Evolutionary conservation across 164 flowering plant genomes (phyloP), one percentile per base, ranked within the genome.

Genomic region (Aristolochia fimbriata): DNA sequence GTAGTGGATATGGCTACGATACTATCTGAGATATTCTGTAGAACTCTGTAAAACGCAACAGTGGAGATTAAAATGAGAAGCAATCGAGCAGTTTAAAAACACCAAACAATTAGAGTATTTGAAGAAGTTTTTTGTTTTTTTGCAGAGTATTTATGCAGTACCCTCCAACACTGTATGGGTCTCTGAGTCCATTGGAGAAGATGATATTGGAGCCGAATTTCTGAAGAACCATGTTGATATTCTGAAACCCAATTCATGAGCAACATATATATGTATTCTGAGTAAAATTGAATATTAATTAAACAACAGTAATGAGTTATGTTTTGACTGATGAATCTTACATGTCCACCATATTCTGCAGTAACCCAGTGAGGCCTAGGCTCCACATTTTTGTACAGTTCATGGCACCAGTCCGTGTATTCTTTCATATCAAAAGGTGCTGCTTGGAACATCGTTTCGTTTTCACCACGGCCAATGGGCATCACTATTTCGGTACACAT

Each of bases 81-180:
- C 5, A 2, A 51, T 4, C 51, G n/a, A n/a, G n/a, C n/a, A n/a
- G n/a, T n/a, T n/a, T n/a, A n/a, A n/a, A n/a, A n/a, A n/a, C n/a
- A n/a, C n/a, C n/a, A n/a, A 6, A 47, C 22, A 20, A 27, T 5
- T 5, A 2, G 30, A 2, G 30, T n/a, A n/a, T n/a, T n/a, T n/a
- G n/a, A n/a, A n/a, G n/a, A n/a, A n/a, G n/a, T n/a, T n/a, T n/a
- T n/a, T n/a, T n/a, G n/a, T n/a, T n/a, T n/a, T n/a, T n/a, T n/a
- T n/a, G n/a, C n/a, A n/a, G n/a, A n/a, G n/a, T n/a, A 21, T 11
- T 19, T 41, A 16, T 13, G 8, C 51, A 21, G 19, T 87, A 87
- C 94, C 94, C 90, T 68, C 78, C 90, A 47, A 67, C 73, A 33
- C 91, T 87, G 43, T 76, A 83, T 16, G 95, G 88, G 69, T 87